Evolutionary conservation across 106 monocot species (phyloP), one percentile per base, ranked within the genome.

Genomic region (Dendrobium officinale): DNA sequence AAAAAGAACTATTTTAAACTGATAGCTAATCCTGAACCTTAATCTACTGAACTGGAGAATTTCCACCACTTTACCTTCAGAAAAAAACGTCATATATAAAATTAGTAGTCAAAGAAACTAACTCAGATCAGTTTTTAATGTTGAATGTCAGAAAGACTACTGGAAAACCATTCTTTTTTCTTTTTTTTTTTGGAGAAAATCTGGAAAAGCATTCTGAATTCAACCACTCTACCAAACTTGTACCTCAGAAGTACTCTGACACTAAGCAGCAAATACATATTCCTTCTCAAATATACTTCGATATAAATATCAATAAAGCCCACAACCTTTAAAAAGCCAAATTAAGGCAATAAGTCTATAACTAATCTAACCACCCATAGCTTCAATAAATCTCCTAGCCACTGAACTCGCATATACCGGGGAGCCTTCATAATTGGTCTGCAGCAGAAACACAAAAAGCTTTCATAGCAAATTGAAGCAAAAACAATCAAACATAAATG

Each of bases 301-400:
- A 16, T 51, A 15, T 15, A 37, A 37, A 51, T 51, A 10, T 11
- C 3, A 51, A 51, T 70, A 70, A 33, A 31, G 3, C 27, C 0
- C 33, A 51, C 15, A 13, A 51, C n/a, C 31, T 70, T 11, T 37
- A 70, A 20, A 31, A 70, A 70, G 11, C 70, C 27, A 27, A 31
- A 37, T 31, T 42, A 43, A 42, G 1, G 75, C 29, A 10, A 61
- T 24, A n/a, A 22, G 4, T 61, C 15, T 15, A 51, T 51, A 51
- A 51, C 51, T 51, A 13, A 13, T 51, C 13, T 81, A 51, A 76
- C 75, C 51, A 66, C 89, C 89, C 89, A 95, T 80, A 5, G 74
- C 91, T 85, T 93, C 88, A 29, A 92, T 84, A n/a, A 96, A 76
- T 81, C 90, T 93, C 80, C 84, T 86, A 22, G 96, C 96, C 33